Evolutionary conservation across 345 rosid genomes (phyloP).

Genomic region (Excoecaria cochinchinensis): DNA sequence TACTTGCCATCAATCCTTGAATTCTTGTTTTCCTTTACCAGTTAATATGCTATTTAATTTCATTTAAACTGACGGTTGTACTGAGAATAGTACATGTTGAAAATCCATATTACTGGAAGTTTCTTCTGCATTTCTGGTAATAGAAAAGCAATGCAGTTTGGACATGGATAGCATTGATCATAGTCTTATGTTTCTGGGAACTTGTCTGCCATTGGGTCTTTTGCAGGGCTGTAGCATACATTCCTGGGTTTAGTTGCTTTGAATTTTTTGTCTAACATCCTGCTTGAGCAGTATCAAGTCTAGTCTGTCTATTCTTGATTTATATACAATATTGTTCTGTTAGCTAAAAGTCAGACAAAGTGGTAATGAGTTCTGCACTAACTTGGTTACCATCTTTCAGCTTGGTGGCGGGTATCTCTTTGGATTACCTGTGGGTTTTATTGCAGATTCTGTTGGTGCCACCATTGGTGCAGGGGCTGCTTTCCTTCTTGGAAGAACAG

Average conservation of each 20-base stretch:
- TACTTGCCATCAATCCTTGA: no score
- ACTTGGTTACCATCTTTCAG: slow-evolving; percentile 46
- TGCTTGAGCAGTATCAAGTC: neutral
- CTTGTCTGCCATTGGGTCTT: slow-evolving; percentile 9
- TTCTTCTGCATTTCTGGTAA: neutral
- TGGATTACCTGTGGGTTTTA: slow-evolving; percentile 86
- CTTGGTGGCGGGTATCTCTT: slow-evolving; percentile 99
- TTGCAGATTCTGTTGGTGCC: slow-evolving; percentile 95
- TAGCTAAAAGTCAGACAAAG: neutral
- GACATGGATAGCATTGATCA: neutral
- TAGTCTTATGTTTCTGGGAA: neutral
- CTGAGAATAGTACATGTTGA: no score
- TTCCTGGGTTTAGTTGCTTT: slow-evolving; percentile 38
- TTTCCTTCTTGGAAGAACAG: slow-evolving; percentile 89
- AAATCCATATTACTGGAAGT: neutral
- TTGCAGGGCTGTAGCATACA: slow-evolving; percentile 87
- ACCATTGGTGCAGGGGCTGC: slow-evolving; percentile 93
- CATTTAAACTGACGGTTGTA: no score
- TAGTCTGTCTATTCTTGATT: neutral
- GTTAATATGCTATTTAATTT: no score
- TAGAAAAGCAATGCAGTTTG: neutral
- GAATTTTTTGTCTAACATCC: neutral
- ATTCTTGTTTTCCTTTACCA: no score
- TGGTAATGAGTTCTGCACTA: neutral
- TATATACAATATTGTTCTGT: no score